Percentiles rank a stretch among this genome's conserved stretches.
phyloP scores from a whole-genome alignment of 179 eudicot species.

The Spinacia oleracea region DNA sequence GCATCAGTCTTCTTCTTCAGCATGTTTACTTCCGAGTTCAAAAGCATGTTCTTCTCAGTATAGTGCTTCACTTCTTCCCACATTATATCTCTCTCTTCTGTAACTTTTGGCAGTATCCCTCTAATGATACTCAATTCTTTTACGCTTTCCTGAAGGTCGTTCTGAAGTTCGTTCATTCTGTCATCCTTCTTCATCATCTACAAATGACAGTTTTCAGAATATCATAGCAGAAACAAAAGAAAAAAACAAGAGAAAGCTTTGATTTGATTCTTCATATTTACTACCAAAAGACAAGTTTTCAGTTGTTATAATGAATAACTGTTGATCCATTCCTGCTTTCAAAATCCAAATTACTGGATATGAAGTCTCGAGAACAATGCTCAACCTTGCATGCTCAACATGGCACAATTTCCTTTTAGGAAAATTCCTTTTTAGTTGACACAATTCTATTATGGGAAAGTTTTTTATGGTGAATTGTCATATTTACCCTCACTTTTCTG shows the following conservation, averaged over 20 bases:
- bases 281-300: too few species aligned
- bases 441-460: too few species aligned
- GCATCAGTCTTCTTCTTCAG: constrained; percentile 76
- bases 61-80: constrained; percentile 80
- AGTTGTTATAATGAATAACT: too few species aligned
- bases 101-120: constrained; percentile 70
- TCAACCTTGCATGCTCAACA: background rate
- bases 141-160: constrained; percentile 60
- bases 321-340: too few species aligned
- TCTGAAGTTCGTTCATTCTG: constrained; percentile 51
- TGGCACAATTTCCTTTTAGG: too few species aligned
- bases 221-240: background rate
- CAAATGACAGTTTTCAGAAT: background rate
- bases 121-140: constrained; percentile 51
- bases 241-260: background rate
- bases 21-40: constrained; percentile 58
- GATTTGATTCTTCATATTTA: background rate
- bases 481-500: too few species aligned
- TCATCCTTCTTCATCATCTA: constrained; percentile 86
- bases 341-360: too few species aligned
- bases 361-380: constrained; percentile 13
- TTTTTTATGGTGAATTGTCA: too few species aligned
- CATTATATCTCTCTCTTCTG: constrained; percentile 78
- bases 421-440: too few species aligned
- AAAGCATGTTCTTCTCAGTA: constrained; percentile 74